Evolutionary conservation across 1,139 yeast species (phyloP), one percentile per base, ranked within the genome.

Genomic region (Suhomyces guaymorum): DNA sequence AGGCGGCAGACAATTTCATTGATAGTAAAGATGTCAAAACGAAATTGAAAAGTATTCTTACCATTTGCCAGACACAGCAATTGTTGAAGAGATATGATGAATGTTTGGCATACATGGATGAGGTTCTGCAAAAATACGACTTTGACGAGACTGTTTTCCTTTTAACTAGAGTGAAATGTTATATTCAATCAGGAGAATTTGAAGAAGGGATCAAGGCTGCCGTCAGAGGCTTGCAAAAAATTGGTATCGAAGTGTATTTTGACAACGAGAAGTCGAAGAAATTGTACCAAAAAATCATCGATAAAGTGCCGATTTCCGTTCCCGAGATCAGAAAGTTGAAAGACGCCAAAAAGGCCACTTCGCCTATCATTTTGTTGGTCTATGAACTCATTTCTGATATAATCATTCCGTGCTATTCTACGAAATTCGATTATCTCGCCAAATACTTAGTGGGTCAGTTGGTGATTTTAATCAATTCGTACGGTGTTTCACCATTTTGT

Each of bases 371-470:
- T 2, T 38, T 57, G 5, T 49, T 73, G 22, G 59, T 66, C 2
- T 75, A 68, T 30, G 76, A 73, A 37, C 57, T 75, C 15, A 59
- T 75, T 15, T 54, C 68, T 15, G 73, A 70, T 27, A 43, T 75
- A 24, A 52, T 74, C 3, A 52, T 63, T 9, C 68, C 59, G 42
- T 42, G 73, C 53, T 35, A 61, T 54, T 42, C 55, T 36, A 37
- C 59, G 39, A 42, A 61, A 36, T 42, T 53, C 44, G 35, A 58
- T 3, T 43, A 46, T 25, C 44, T 61, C 10, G 50, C 66, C n/a
- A 43, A 46, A 27, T 49, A 55, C 7, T 41, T 63, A 18, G 52
- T 55, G 5, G 50, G 52, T 1, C 62, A 60, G 32, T 37, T 52
- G 15, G 48, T 59, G 5, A 38, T 46, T n/a, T 37, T 59, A 25